Evolutionary conservation across 495 filamentous ascomycete species (phyloP).

Genomic region (Recurvomyces mirabilis): DNA sequence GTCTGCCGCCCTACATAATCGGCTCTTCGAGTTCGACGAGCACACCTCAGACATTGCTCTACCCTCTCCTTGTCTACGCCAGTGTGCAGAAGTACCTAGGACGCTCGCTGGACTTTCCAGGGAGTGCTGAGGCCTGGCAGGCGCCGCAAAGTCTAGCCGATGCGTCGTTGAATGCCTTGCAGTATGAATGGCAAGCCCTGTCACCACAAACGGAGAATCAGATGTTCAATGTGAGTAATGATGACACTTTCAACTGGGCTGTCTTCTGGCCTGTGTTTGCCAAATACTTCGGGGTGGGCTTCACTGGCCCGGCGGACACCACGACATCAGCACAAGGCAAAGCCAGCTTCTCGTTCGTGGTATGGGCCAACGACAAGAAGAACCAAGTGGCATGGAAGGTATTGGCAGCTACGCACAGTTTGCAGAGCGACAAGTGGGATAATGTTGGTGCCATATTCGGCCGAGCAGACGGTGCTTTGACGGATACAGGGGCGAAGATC

Average conservation of each 20-base stretch:
- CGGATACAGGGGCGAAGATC: conserved; percentile 6
- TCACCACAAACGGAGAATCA: conserved; percentile 29
- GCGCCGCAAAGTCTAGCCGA: conserved; percentile 30
- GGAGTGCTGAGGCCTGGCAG: conserved; percentile 34
- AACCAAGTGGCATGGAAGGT: conserved; percentile 33
- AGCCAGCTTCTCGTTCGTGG: conserved; percentile 32
- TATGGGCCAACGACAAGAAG: conserved; percentile 35
- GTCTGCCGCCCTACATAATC: conserved; percentile 37
- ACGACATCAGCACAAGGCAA: no score
- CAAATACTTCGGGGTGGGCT: conserved; percentile 33
- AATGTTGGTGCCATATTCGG: conserved; percentile 25
- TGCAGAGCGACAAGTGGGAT: conserved; percentile 21
- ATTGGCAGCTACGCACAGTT: conserved; percentile 17
- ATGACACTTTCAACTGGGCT: conserved; percentile 35
- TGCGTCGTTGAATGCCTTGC: conserved; percentile 34
- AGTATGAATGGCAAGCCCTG: conserved; percentile 41
- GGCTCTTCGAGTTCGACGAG: conserved; percentile 38
- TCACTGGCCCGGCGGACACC: conserved; percentile 19
- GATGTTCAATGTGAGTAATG: conserved; percentile 38
- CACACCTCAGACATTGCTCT: conserved; percentile 37
- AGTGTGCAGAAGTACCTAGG: conserved; percentile 33
- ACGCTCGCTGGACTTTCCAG: conserved; percentile 32
- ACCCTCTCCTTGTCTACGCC: conserved; percentile 38
- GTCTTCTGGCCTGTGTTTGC: conserved; percentile 38
- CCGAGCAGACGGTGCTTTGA: conserved; percentile 19